These are phyloP conservation scores for Myochromella boudieri DNA, from an alignment of 768 basidiomycete species.

Conservation along the genomic window DNA sequence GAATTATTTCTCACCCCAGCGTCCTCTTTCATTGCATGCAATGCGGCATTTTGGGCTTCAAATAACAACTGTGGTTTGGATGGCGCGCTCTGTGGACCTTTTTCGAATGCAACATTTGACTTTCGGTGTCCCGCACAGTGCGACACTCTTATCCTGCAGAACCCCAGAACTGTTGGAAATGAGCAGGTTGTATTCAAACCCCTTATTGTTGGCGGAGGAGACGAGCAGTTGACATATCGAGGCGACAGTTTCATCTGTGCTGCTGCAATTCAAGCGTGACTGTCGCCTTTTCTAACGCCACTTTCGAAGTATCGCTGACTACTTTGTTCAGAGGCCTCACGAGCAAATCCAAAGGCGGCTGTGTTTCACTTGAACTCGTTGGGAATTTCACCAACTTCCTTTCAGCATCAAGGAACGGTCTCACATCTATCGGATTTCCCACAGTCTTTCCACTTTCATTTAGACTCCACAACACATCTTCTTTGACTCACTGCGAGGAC, in stretches of 20 bases:
- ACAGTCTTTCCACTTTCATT: constrained; percentile 74
- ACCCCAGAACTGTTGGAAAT: constrained; percentile 72
- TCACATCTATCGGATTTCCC: constrained; percentile 73
- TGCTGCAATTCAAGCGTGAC: constrained; percentile 78
- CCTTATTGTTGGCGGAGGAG: constrained; percentile 85
- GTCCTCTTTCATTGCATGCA: constrained; percentile 64
- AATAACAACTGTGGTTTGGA: constrained; percentile 76
- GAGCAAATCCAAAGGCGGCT: constrained; percentile 69
- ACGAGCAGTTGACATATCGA: constrained; percentile 68
- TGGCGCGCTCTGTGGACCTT: constrained; percentile 64
- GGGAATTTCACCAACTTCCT: constrained; percentile 74
- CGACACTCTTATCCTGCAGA: constrained; percentile 60
- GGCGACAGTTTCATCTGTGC: constrained; percentile 86
- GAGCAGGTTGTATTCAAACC: constrained; percentile 66
- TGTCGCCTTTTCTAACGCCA: constrained; percentile 16
- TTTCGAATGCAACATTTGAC: constrained; percentile 58
- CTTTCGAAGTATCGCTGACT: constrained; percentile 11
- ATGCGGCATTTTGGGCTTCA: constrained; percentile 66
- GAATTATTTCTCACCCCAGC: constrained; percentile 72
- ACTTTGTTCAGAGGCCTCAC: constrained; percentile 54
- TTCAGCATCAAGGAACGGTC: constrained; percentile 56
- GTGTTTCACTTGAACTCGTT: constrained; percentile 64
- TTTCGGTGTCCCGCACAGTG: constrained; percentile 85
- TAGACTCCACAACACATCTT: constrained; percentile 47
- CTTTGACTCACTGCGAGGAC: constrained; percentile 67